Percentiles rank a stretch among this genome's conserved stretches.
Conservation (phyloP, 768 basidiomycete species). For the Boletales sp. region DNA sequence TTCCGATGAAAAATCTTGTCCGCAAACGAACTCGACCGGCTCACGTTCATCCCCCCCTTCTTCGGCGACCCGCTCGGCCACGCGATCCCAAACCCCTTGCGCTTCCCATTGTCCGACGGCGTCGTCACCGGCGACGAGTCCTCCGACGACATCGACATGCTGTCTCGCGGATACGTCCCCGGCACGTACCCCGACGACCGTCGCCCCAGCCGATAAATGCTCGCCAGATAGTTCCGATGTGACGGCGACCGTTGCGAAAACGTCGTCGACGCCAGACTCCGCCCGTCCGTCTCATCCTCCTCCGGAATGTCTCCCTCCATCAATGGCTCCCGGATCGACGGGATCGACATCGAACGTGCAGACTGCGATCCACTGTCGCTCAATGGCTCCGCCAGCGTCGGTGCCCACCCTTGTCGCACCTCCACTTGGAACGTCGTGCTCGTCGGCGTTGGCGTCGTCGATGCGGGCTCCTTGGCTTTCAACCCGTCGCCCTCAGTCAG, state of each 20-base stretch:
- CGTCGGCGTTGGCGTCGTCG: conserved; percentile 23
- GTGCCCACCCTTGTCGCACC: conserved; percentile 17
- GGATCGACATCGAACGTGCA: conserved; percentile 27
- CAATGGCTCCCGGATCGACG: conserved; percentile 28
- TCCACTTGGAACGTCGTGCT: conserved; percentile 21
- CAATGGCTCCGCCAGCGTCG: conserved; percentile 22
- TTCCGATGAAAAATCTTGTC: conserved; percentile 55
- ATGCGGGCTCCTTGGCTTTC: conserved; percentile 7
- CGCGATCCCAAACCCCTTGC: conserved; percentile 32
- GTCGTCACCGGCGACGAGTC: conserved; percentile 61
- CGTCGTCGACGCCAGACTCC: conserved; percentile 35
- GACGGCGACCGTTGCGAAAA: conserved; percentile 51
- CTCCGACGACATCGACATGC: conserved; percentile 65
- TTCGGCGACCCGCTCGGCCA: conserved; percentile 54
- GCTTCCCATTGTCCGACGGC: conserved; percentile 46
- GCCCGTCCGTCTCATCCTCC: conserved; percentile 27
- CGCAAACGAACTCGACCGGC: conserved; percentile 57
- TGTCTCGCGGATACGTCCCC: conserved; percentile 48
- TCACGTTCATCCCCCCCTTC: conserved; percentile 40
- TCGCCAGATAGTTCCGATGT: conserved; percentile 44
- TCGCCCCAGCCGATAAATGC: conserved; percentile 41
- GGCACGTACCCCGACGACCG: conserved; percentile 39
- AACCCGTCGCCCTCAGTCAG: conserved; percentile 43
- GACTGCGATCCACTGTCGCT: conserved; percentile 22
- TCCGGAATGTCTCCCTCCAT: conserved; percentile 21